A percentile compares a stretch with the other conserved stretches of the same genome.
Evolutionary conservation across 164 flowering plant genomes (phyloP).

Genomic region (Sextonia rubra): DNA sequence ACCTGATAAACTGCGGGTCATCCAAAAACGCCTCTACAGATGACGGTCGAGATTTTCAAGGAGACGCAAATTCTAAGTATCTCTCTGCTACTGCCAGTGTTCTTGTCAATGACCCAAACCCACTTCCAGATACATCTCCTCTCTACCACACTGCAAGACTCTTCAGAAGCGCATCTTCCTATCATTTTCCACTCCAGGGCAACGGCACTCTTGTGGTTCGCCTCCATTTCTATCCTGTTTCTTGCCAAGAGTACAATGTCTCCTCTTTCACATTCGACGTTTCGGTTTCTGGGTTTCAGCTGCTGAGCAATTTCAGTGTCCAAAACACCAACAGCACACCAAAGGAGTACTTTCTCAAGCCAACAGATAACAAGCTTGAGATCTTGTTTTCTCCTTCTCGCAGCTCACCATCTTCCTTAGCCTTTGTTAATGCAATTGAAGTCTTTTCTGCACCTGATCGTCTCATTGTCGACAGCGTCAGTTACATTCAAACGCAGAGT

Average conservation of each 20-base stretch:
- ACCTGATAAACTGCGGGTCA: constrained; percentile 58
- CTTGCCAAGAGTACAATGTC: constrained; percentile 21
- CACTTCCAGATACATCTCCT: constrained; percentile 1
- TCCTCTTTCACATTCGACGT: constrained; percentile 50
- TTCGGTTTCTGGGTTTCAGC: constrained; percentile 34
- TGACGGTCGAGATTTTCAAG: constrained; percentile 10
- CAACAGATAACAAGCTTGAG: constrained; percentile 19
- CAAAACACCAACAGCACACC: not conserved
- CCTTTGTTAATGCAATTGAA: constrained; percentile 78
- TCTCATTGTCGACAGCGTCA: constrained; percentile 46
- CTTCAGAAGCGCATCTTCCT: constrained; percentile 6
- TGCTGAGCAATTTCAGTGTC: constrained; percentile 6
- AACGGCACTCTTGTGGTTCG: constrained; percentile 71
- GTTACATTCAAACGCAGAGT: constrained; percentile 2
- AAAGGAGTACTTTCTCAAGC: constrained; percentile 12
- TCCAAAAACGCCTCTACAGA: constrained; percentile 22
- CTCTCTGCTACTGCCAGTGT: constrained; percentile 1
- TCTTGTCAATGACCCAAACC: not conserved
- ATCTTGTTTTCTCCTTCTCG: constrained; percentile 48
- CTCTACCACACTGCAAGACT: constrained; percentile 15
- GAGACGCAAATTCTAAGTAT: not conserved
- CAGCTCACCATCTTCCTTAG: constrained; percentile 36
- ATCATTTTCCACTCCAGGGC: constrained; percentile 7
- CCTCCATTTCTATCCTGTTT: constrained; percentile 58
- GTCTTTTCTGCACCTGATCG: constrained; percentile 68